Conservation (phyloP, 2,329 filamentous ascomycete genomes). For the Sporothrix luriei region DNA sequence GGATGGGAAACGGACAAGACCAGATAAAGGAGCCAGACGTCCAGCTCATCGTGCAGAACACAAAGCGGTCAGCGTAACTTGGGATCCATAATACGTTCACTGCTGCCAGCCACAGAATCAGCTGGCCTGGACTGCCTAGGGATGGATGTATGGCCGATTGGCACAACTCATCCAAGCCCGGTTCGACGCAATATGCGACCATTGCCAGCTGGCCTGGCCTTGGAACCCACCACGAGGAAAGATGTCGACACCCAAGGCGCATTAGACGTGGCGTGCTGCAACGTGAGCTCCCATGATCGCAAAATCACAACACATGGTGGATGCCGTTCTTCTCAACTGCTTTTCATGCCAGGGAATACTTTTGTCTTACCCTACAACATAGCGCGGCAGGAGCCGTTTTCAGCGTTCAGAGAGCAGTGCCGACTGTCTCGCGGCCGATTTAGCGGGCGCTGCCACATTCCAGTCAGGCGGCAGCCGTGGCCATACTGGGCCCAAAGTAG, state of each 20-base stretch:
- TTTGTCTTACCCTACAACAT: slow-evolving; percentile 11
- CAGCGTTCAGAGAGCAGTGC: slow-evolving; percentile 11
- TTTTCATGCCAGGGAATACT: background rate
- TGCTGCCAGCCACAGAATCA: background rate
- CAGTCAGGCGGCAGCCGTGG: slow-evolving; percentile 10
- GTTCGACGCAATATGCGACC: background rate
- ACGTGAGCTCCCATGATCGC: background rate
- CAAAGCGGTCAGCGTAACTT: background rate
- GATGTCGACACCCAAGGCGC: background rate
- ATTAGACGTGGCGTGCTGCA: background rate
- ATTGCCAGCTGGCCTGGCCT: background rate
- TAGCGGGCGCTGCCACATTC: slow-evolving; percentile 2
- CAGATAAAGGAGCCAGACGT: slow-evolving; percentile 6
- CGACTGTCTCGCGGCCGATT: background rate
- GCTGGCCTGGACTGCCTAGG: background rate
- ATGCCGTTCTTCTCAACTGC: background rate
- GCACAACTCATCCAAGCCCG: background rate
- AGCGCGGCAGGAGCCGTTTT: slow-evolving; percentile 21
- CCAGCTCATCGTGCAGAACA: slow-evolving; percentile 34
- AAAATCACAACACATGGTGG: background rate
- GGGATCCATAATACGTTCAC: background rate
- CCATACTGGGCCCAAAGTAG: background rate
- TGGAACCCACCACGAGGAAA: background rate
- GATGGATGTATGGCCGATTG: background rate
- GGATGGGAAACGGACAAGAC: background rate